These are phyloP conservation scores for Alternaria hordeiaustralica DNA, from an alignment of 2,329 filamentous ascomycete species.

Conservation along the genomic window DNA sequence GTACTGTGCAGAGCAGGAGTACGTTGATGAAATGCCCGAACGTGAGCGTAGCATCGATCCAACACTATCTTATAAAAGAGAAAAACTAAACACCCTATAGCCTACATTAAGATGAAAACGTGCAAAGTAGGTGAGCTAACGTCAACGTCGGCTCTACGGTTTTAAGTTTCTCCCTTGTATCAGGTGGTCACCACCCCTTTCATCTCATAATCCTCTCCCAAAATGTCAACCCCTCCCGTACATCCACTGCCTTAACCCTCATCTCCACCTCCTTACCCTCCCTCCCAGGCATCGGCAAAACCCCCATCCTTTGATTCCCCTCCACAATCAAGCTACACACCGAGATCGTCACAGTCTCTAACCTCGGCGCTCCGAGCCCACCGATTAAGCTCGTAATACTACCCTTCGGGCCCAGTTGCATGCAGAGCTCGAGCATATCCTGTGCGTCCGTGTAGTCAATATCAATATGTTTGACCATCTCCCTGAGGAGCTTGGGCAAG, in stretches of 20 bases:
- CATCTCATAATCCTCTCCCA: not conserved
- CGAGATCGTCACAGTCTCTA: not conserved
- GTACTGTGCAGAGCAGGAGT: not conserved
- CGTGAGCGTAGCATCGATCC: not conserved
- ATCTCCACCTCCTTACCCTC: not conserved
- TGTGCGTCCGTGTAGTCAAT: not conserved
- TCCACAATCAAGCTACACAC: not conserved
- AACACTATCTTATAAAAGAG: not conserved
- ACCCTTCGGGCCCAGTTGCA: not conserved
- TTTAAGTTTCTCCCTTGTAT: not conserved
- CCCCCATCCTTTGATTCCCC: not conserved
- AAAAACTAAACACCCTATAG: not conserved
- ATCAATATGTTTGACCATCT: not conserved
- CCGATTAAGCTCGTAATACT: not conserved
- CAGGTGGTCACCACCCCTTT: not conserved
- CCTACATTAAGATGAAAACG: not conserved
- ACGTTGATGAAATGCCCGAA: not conserved
- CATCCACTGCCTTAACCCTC: not conserved
- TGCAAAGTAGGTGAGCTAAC: not conserved
- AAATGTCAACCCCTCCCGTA: not conserved
- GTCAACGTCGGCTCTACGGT: not conserved
- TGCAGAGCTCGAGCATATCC: not conserved
- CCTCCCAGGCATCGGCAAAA: not conserved
- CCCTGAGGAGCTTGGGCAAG: accelerated
- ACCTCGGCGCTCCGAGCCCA: not conserved